A percentile compares a stretch with the other conserved stretches of the same genome.
Conservation (phyloP, 306 rosid species). For the Medicago ruthenica region DNA sequence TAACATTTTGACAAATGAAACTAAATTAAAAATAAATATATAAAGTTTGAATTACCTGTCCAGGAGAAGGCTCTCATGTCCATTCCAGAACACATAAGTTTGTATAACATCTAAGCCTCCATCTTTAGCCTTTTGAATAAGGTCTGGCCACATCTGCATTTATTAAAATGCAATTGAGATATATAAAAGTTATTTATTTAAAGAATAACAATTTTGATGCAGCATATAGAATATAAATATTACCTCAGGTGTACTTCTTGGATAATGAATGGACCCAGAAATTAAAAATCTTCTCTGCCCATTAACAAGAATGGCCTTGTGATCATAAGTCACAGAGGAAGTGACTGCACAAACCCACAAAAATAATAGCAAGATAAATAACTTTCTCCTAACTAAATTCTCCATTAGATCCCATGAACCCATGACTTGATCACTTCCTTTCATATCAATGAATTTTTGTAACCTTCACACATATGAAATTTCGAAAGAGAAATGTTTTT, state of each 20-base stretch:
- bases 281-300: conserved; percentile 74
- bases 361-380: conserved; percentile 28
- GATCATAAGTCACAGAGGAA: conserved; percentile 77
- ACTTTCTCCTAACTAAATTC: conserved; percentile 16
- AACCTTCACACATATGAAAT: conserved; percentile 8
- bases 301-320: conserved; percentile 68
- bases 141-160: conserved; percentile 91
- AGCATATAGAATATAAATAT: neutral
- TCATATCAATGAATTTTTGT: conserved; percentile 41
- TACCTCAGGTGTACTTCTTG: conserved; percentile 97
- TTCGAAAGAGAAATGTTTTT: too few relatives aligned
- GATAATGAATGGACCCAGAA: conserved; percentile 97
- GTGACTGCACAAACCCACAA: conserved; percentile 48
- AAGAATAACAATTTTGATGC: neutral
- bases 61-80: conserved; percentile 91
- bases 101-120: conserved; percentile 96
- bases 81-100: conserved; percentile 98
- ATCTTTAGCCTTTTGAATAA: conserved; percentile 90
- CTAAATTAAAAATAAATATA: neutral
- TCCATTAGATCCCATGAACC: conserved; percentile 50
- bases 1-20: neutral
- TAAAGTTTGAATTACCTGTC: conserved; percentile 56
- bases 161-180: conserved; percentile 3
- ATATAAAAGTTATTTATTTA: neutral
- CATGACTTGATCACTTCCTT: conserved; percentile 30